Evolutionary conservation across 108 stramenopile species (phyloP).

Genomic region (Nitzschia putrida): DNA sequence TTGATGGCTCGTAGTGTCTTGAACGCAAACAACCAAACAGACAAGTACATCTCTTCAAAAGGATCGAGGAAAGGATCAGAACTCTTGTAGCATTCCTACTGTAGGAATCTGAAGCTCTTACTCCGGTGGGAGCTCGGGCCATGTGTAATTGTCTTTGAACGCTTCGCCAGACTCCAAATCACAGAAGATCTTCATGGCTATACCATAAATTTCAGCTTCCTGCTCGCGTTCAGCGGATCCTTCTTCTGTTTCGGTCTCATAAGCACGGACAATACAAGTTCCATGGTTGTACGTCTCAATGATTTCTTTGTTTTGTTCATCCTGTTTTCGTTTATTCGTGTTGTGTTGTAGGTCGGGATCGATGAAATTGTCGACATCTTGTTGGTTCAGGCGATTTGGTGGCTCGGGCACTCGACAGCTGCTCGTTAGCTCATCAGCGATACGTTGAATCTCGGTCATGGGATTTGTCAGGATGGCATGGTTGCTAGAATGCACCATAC

Average conservation of each 20-base stretch:
- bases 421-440: slow-evolving; percentile 64
- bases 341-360: slow-evolving; percentile 87
- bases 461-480: slow-evolving; percentile 69
- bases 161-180: slow-evolving; percentile 73
- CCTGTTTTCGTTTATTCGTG: slow-evolving; percentile 31
- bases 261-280: slow-evolving; percentile 50
- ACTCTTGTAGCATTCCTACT: too few relatives aligned
- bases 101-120: too few relatives aligned
- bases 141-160: slow-evolving; percentile 60
- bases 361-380: slow-evolving; percentile 77
- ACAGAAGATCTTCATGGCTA: slow-evolving; percentile 78
- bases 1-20: too few relatives aligned
- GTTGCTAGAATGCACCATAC: slow-evolving; percentile 75
- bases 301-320: slow-evolving; percentile 11
- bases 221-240: slow-evolving; percentile 30
- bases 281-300: slow-evolving; percentile 54
- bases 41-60: too few relatives aligned
- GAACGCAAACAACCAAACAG: too few relatives aligned
- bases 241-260: slow-evolving; percentile 46
- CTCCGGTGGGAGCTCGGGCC: slow-evolving; percentile 61
- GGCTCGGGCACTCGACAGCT: slow-evolving; percentile 69
- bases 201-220: slow-evolving; percentile 56
- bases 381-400: slow-evolving; percentile 48
- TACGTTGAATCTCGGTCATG: slow-evolving; percentile 69
- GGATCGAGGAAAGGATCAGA: too few relatives aligned